Evolutionary conservation across 73 alveolate species (phyloP), one percentile per base, ranked within the genome.

Genomic region (Strombidium stylifer): DNA sequence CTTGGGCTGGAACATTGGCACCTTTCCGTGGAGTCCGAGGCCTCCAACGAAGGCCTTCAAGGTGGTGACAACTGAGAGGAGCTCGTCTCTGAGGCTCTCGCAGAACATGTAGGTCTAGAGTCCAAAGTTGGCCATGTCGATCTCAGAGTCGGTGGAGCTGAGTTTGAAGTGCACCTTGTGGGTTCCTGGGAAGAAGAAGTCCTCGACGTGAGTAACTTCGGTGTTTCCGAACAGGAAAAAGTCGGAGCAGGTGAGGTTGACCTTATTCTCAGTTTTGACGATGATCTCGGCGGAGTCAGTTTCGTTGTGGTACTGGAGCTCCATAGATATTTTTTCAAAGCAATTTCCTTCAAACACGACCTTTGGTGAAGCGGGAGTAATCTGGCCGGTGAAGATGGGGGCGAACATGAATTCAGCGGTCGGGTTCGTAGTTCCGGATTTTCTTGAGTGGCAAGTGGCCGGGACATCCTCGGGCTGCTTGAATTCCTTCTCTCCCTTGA

Each of bases 31-130:
- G 21, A 61, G 32, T 10, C 95, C 90, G 46, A 91, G 83, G 3
- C 97, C 97, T 25, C 97, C 98, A 12, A 76, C 44, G 69, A 93
- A 93, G 37, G 81, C 86, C 36, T 54, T 82, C 3, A 74, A 65
- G 5, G 96, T 84, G 34, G 70, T 64, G 15, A 81, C 42, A 25
- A 86, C 69, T 21, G 92, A 89, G 46, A 70, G 73, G 34, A 86
- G 24, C 15, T 87, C 50, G 36, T 49, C 80, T 26, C 52, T 34
- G 36, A 56, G 46, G 1, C 92, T 93, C 19, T 77, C 76, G 67
- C 96, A 86, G 74, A 86, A 86, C 62, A 73, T 74, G 73, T 48
- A 81, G 27, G 82, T 19, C 49, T 69, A 50, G 61, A 86, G 45
- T 1, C 96, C 96, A 5, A 67, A 68, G 26, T 67, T 47, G 52